phyloP scores from a whole-genome alignment of 75 land plant species.

The Selaginella moellendorffii region DNA sequence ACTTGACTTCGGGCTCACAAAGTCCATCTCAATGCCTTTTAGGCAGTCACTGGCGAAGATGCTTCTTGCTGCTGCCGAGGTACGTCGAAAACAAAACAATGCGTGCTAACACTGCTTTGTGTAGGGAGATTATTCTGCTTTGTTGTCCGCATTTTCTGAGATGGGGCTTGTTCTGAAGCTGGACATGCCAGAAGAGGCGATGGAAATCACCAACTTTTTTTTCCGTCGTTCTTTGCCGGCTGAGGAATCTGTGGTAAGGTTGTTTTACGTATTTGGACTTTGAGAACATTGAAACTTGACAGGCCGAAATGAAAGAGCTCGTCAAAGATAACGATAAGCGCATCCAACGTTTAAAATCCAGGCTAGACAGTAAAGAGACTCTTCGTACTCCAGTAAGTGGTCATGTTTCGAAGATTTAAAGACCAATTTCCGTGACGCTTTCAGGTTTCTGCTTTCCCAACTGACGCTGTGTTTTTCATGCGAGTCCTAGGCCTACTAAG shows the following conservation, averaged over 20 bases:
- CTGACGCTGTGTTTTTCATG: slow-evolving; percentile 76
- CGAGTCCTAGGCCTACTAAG: slow-evolving; percentile 81
- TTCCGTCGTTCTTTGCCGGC: slow-evolving; percentile 71
- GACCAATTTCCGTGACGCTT: not conserved
- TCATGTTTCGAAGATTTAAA: not conserved
- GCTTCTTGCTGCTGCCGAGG: slow-evolving; percentile 95
- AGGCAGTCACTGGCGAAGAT: slow-evolving; percentile 87
- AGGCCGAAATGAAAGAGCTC: not conserved
- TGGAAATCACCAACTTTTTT: slow-evolving; percentile 51
- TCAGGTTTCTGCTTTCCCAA: slow-evolving; percentile 91
- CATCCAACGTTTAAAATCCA: not conserved
- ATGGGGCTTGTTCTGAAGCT: slow-evolving; percentile 79
- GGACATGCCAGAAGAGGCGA: slow-evolving; percentile 86
- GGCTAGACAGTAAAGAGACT: not conserved
- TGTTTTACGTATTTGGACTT: not conserved
- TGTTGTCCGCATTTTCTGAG: slow-evolving; percentile 75
- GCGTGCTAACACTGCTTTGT: not conserved
- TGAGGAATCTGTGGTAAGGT: slow-evolving; percentile 55
- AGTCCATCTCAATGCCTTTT: slow-evolving; percentile 44
- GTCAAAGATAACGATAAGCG: not conserved
- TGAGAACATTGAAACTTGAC: not conserved
- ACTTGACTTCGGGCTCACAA: slow-evolving; percentile 95
- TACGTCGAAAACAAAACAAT: slow-evolving; percentile 18
- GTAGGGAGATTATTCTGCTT: slow-evolving; percentile 83
- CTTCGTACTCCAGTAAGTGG: not conserved